Conservation (phyloP, 805 yeast genomes). For the Scheffersomyces ergatensis region DNA sequence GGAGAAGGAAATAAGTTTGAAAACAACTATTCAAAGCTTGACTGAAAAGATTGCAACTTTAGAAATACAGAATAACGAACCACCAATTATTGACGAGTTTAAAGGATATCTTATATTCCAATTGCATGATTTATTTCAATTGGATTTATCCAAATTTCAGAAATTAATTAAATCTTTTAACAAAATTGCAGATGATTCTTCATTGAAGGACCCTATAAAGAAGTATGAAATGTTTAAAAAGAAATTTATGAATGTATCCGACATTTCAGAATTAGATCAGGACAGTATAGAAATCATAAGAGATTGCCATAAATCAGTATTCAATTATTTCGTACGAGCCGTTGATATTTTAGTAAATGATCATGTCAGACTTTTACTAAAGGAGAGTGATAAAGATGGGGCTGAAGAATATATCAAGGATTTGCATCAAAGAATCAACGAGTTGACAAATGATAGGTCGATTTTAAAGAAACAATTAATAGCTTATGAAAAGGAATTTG, state of each 20-base stretch:
- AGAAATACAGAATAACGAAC: not conserved
- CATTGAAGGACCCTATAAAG: slow-evolving; percentile 56
- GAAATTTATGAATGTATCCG: slow-evolving; percentile 1
- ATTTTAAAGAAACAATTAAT: slow-evolving; percentile 3
- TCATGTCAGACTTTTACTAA: slow-evolving; percentile 42
- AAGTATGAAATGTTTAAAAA: slow-evolving; percentile 25
- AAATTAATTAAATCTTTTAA: slow-evolving; percentile 50
- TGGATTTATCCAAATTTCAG: slow-evolving; percentile 46
- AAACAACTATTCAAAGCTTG: slow-evolving; percentile 33
- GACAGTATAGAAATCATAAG: slow-evolving; percentile 19
- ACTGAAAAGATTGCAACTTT: slow-evolving; percentile 29
- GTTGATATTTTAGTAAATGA: slow-evolving; percentile 57
- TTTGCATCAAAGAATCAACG: slow-evolving; percentile 24
- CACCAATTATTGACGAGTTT: not conserved
- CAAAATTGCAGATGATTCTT: slow-evolving; percentile 54
- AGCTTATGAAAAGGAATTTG: slow-evolving; percentile 1
- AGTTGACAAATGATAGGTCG: slow-evolving; percentile 18
- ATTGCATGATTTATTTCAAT: slow-evolving; percentile 37
- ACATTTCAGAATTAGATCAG: slow-evolving; percentile 6
- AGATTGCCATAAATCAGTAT: slow-evolving; percentile 44
- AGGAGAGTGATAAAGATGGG: slow-evolving; percentile 24
- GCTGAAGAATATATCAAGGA: slow-evolving; percentile 20
- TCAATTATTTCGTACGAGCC: slow-evolving; percentile 59
- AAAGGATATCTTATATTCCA: slow-evolving; percentile 8
- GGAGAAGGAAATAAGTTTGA: slow-evolving; percentile 36